Percentiles rank a stretch among this genome's conserved stretches.
Conservation (phyloP, 805 yeast genomes). For the Saccharomycopsis capsularis region DNA sequence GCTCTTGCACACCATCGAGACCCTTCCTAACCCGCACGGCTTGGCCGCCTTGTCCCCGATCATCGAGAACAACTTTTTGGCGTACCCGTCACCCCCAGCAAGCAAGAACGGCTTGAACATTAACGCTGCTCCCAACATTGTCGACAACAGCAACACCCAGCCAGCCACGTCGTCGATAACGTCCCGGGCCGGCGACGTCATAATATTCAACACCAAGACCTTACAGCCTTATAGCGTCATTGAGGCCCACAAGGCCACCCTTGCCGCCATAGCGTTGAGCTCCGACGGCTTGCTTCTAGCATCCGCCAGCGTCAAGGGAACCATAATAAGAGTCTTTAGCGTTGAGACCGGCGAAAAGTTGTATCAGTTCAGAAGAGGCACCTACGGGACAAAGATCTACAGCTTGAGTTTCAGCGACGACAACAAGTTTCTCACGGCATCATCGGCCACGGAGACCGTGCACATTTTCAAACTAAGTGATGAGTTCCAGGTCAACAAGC, state of each 20-base stretch:
- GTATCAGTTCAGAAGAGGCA: slow-evolving; percentile 71
- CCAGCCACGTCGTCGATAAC: slow-evolving; percentile 17
- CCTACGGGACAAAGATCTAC: slow-evolving; percentile 74
- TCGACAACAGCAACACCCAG: neutral
- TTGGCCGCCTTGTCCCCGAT: slow-evolving; percentile 55
- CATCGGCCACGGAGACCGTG: slow-evolving; percentile 85
- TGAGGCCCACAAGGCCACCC: slow-evolving; percentile 65
- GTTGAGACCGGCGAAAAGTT: slow-evolving; percentile 56
- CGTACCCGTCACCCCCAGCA: slow-evolving; percentile 74
- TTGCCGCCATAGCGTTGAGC: slow-evolving; percentile 59
- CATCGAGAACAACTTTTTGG: slow-evolving; percentile 46
- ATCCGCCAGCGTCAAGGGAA: slow-evolving; percentile 72
- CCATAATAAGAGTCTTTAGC: slow-evolving; percentile 63
- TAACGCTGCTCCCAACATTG: neutral
- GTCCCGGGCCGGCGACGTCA: slow-evolving; percentile 42
- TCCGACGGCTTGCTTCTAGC: slow-evolving; percentile 61
- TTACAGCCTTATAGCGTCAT: slow-evolving; percentile 41
- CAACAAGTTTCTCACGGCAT: slow-evolving; percentile 67
- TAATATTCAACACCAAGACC: slow-evolving; percentile 11
- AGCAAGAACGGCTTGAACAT: slow-evolving; percentile 6
- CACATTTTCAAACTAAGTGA: slow-evolving; percentile 78
- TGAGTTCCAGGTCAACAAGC: slow-evolving; percentile 23
- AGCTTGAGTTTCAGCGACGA: slow-evolving; percentile 71
- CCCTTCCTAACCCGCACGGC: slow-evolving; percentile 44
- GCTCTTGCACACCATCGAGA: slow-evolving; percentile 49